These are phyloP conservation scores for Lepidium didymum DNA, from an alignment of 345 rosid genomes.

Conservation along the genomic window DNA sequence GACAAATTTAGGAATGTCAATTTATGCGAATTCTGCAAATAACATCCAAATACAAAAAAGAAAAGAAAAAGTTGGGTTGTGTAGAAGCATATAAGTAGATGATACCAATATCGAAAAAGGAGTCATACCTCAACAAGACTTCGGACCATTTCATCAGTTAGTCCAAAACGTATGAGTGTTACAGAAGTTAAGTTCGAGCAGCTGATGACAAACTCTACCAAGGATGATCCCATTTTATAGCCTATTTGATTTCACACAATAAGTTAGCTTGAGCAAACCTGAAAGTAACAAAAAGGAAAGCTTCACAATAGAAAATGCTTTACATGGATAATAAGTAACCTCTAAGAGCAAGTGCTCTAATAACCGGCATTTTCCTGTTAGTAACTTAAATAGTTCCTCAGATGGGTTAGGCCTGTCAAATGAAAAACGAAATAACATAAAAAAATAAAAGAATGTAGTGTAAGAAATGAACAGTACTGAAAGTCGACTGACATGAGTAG, in stretches of 20 bases:
- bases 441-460: background rate
- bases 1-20: slow-evolving; percentile 73
- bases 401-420: slow-evolving; percentile 53
- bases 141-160: slow-evolving; percentile 52
- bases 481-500: background rate
- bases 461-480: background rate
- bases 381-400: slow-evolving; percentile 55
- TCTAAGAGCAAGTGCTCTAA: slow-evolving; percentile 75
- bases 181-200: slow-evolving; percentile 65
- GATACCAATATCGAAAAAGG: background rate
- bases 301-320: slow-evolving; percentile 2
- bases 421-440: background rate
- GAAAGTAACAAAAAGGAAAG: slow-evolving; percentile 6
- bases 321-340: slow-evolving; percentile 55
- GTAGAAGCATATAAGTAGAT: background rate
- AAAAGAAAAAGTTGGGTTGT: too few relatives aligned
- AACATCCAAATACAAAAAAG: background rate
- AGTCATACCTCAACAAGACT: slow-evolving; percentile 56
- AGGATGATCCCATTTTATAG: slow-evolving; percentile 54
- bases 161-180: slow-evolving; percentile 65
- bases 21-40: slow-evolving; percentile 54
- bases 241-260: slow-evolving; percentile 49
- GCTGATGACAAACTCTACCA: slow-evolving; percentile 59
- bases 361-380: slow-evolving; percentile 53
- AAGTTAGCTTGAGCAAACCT: slow-evolving; percentile 21